Conservation (phyloP, 2,329 filamentous ascomycete genomes). For the Hypoxylon sp. region DNA sequence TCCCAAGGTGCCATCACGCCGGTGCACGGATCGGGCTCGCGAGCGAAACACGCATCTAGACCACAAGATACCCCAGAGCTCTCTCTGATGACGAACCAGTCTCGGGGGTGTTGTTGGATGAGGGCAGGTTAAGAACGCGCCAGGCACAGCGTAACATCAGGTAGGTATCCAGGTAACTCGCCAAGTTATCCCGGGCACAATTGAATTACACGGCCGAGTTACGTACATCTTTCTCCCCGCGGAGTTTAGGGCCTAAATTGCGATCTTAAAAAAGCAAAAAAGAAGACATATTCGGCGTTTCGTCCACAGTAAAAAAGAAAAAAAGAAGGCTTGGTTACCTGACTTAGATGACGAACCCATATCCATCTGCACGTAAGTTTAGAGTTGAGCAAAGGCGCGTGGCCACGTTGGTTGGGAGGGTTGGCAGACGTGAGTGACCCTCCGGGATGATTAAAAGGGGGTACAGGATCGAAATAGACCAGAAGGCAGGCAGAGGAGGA, state of each 20-base stretch:
- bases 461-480: conserved; percentile 14
- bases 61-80: too few relatives aligned
- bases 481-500: too few relatives aligned
- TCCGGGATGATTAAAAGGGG: conserved; percentile 25
- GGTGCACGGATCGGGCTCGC: conserved; percentile 27
- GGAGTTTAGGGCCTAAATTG: conserved; percentile 25
- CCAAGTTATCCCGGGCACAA: conserved; percentile 28
- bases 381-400: conserved; percentile 30
- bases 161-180: too few relatives aligned
- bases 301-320: conserved; percentile 4
- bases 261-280: conserved; percentile 16
- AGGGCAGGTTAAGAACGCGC: conserved; percentile 6
- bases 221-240: conserved; percentile 21
- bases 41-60: conserved; percentile 33
- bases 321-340: background rate
- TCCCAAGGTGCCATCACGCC: conserved; percentile 31
- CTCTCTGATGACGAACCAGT: too few relatives aligned
- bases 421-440: conserved; percentile 33
- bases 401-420: too few relatives aligned
- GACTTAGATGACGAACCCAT: background rate
- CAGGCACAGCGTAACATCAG: conserved; percentile 20
- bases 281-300: too few relatives aligned
- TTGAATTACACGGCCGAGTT: conserved; percentile 34
- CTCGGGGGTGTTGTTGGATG: too few relatives aligned
- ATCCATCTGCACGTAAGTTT: conserved; percentile 14